Conservation (phyloP, 108 stramenopile species). For the Nitzschia sp. region DNA sequence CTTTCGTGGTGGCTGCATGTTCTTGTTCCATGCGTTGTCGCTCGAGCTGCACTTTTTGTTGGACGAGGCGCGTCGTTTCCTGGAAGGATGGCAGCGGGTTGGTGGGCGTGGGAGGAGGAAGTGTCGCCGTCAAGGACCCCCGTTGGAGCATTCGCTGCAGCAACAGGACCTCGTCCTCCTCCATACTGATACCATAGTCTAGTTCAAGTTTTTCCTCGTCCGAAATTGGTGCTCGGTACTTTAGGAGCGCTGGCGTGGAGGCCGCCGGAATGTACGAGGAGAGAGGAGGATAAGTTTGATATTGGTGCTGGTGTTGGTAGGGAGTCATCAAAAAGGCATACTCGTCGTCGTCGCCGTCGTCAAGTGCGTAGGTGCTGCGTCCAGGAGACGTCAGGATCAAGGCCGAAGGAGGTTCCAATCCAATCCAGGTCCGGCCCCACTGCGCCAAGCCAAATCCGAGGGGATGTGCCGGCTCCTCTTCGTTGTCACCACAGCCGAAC, state of each 20-base stretch:
- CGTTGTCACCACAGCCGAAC: not conserved
- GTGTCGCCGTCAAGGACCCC: not conserved
- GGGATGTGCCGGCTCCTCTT: slow-evolving; percentile 68
- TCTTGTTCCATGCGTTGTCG: slow-evolving; percentile 15
- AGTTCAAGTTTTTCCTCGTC: not conserved
- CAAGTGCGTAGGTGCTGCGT: slow-evolving; percentile 28
- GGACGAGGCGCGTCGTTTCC: slow-evolving; percentile 3
- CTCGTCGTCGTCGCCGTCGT: slow-evolving; percentile 24
- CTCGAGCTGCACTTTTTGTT: slow-evolving; percentile 10
- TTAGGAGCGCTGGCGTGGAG: slow-evolving; percentile 24
- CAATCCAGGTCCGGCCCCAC: slow-evolving; percentile 54
- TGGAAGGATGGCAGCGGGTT: not conserved
- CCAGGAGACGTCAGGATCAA: slow-evolving; percentile 3
- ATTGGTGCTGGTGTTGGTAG: not conserved
- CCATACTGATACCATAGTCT: slow-evolving; percentile 1
- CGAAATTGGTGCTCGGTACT: slow-evolving; percentile 1
- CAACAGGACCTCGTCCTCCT: slow-evolving; percentile 7
- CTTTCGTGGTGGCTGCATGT: not conserved
- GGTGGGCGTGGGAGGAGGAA: not conserved
- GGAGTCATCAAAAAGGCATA: slow-evolving; percentile 19
- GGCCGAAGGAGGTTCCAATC: slow-evolving; percentile 28
- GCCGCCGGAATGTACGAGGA: slow-evolving; percentile 26
- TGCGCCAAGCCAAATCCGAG: slow-evolving; percentile 57
- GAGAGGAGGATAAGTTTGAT: slow-evolving; percentile 31
- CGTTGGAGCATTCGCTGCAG: slow-evolving; percentile 5